Percentiles rank a stretch among this genome's conserved stretches.
phyloP scores from a whole-genome alignment of 2,329 filamentous ascomycete species.

The Plenodomus lindquistii region DNA sequence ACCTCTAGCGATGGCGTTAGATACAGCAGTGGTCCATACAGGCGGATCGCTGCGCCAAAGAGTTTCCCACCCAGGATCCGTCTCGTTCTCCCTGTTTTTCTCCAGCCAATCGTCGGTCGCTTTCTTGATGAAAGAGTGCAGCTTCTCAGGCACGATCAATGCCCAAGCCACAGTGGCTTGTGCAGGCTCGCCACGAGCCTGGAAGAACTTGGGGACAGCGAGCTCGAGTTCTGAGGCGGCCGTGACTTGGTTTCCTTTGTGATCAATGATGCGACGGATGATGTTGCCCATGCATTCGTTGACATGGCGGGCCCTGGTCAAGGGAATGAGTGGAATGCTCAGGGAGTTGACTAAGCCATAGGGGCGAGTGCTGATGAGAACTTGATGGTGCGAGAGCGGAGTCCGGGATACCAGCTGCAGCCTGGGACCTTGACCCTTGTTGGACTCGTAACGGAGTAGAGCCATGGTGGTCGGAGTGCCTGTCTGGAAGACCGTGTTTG shows the following conservation, averaged over 20 bases:
- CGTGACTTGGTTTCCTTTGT: conserved; percentile 52
- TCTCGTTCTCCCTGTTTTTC: not conserved
- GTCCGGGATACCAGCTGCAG: conserved; percentile 14
- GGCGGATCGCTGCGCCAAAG: conserved; percentile 28
- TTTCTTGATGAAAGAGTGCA: conserved; percentile 3
- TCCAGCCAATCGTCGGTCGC: not conserved
- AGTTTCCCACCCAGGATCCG: conserved; percentile 12
- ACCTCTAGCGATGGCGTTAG: conserved; percentile 28
- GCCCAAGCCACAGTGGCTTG: conserved; percentile 71
- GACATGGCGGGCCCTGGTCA: conserved; percentile 67
- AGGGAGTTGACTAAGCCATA: conserved; percentile 16
- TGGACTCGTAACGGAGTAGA: conserved; percentile 6
- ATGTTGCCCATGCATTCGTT: conserved; percentile 77
- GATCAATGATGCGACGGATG: conserved; percentile 63
- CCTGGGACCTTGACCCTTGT: not conserved
- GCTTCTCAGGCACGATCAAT: conserved; percentile 59
- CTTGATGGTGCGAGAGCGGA: conserved; percentile 18
- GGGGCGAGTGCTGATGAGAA: conserved; percentile 9
- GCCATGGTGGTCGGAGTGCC: conserved; percentile 50
- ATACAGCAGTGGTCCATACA: conserved; percentile 23
- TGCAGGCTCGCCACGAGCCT: conserved; percentile 44
- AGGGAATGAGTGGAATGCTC: conserved; percentile 60
- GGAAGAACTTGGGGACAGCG: conserved; percentile 63
- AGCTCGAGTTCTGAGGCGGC: conserved; percentile 74
- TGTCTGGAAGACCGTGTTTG: conserved; percentile 78